phyloP scores from a whole-genome alignment of 768 basidiomycete species.

The Mycena epipterygia region DNA sequence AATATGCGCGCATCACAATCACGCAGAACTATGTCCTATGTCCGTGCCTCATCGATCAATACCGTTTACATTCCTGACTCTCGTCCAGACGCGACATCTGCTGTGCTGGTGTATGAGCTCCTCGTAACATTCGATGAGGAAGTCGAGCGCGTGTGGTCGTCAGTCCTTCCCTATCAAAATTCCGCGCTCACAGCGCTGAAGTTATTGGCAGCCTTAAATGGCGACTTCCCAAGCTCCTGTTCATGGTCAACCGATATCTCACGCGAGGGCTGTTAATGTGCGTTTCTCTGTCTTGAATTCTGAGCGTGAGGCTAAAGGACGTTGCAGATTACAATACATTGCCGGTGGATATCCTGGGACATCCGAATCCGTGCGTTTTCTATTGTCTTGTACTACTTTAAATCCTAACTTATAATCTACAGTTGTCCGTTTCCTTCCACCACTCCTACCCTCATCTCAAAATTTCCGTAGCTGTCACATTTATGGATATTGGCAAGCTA shows the following conservation, averaged over 20 bases:
- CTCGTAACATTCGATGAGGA: constrained; percentile 42
- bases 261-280: constrained; percentile 32
- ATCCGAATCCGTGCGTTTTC: constrained; percentile 13
- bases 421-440: constrained; percentile 2
- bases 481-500: constrained; percentile 31
- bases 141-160: constrained; percentile 49
- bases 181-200: not conserved
- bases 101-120: constrained; percentile 45
- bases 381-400: not conserved
- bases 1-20: constrained; percentile 15
- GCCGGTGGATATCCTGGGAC: constrained; percentile 27
- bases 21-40: constrained; percentile 25
- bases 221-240: constrained; percentile 38
- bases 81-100: constrained; percentile 43
- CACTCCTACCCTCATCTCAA: not conserved
- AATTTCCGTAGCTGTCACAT: constrained; percentile 1
- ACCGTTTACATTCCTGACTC: not conserved
- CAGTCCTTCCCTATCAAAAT: constrained; percentile 15
- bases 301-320: not conserved
- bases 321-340: constrained; percentile 15
- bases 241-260: constrained; percentile 38
- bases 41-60: not conserved
- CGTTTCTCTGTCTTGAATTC: not conserved
- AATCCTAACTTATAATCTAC: not conserved
- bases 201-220: constrained; percentile 30